phyloP scores from a whole-genome alignment of 2,329 filamentous ascomycete genomes.

The Aspergillus viridinutans region DNA sequence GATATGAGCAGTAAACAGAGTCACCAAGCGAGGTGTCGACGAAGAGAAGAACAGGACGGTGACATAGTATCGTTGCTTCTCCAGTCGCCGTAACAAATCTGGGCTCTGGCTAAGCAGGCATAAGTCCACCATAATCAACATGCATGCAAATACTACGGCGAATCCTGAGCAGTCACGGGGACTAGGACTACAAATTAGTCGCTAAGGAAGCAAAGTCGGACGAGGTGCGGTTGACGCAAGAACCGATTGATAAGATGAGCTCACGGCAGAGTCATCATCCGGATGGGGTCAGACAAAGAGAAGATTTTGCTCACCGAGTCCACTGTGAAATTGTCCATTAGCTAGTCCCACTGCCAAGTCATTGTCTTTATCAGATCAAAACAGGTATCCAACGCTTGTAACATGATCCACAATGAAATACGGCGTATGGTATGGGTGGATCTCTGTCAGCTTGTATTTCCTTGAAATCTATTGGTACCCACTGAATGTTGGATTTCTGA shows the following conservation, averaged over 20 bases:
- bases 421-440: not conserved
- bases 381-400: not conserved
- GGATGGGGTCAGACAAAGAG: not conserved
- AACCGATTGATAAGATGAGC: not conserved
- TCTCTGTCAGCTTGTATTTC: not conserved
- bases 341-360: not conserved
- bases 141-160: too few species aligned
- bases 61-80: too few species aligned
- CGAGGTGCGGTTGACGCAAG: not conserved
- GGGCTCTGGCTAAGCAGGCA: too few species aligned
- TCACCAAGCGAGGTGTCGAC: too few species aligned
- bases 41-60: too few species aligned
- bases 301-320: not conserved
- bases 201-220: not conserved
- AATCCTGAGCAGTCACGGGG: too few species aligned
- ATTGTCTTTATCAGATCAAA: not conserved
- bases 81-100: too few species aligned
- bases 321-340: too few species aligned
- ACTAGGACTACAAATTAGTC: not conserved
- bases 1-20: too few species aligned
- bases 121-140: too few species aligned
- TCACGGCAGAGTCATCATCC: not conserved
- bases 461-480: not conserved
- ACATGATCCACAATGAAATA: not conserved
- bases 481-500: not conserved